Evolutionary conservation across 352 stramenopile genomes (phyloP).

Genomic region (Phytophthora palmivora): DNA sequence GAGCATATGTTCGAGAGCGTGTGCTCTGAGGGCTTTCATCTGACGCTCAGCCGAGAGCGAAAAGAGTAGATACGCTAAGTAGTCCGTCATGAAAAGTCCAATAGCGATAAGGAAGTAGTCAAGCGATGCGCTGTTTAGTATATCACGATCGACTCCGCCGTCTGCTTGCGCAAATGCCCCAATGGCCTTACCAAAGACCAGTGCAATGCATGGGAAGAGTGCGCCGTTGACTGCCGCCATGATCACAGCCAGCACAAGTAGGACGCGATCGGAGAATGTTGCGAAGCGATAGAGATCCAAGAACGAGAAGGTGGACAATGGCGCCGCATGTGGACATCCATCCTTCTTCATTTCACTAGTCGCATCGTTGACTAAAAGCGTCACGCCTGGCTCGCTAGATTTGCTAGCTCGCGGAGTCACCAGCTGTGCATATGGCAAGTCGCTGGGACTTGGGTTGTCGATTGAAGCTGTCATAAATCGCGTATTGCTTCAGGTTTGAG

Average conservation of each 20-base stretch:
- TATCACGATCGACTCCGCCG: constrained; percentile 20
- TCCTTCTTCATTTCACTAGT: constrained; percentile 11
- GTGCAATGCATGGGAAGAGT: constrained; percentile 26
- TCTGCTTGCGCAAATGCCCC: constrained; percentile 43
- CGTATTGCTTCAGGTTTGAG: background rate
- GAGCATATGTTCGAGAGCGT: constrained; percentile 42
- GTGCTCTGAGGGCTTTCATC: constrained; percentile 38
- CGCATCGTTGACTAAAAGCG: constrained; percentile 6
- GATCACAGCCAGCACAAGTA: constrained; percentile 24
- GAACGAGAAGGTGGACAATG: constrained; percentile 14
- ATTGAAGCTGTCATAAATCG: constrained; percentile 3
- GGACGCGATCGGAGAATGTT: constrained; percentile 23
- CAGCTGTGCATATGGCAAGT: constrained; percentile 16
- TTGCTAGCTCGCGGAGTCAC: constrained; percentile 10
- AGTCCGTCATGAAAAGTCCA: constrained; percentile 43
- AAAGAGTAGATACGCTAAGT: constrained; percentile 35
- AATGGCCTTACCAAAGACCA: constrained; percentile 51
- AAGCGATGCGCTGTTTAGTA: constrained; percentile 34
- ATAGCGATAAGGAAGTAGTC: constrained; percentile 40
- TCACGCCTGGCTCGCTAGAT: background rate
- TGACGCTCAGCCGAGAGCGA: constrained; percentile 42
- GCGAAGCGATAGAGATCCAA: constrained; percentile 39
- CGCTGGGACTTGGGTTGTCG: constrained; percentile 2
- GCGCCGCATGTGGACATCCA: background rate
- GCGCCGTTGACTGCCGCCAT: constrained; percentile 35